Evolutionary conservation across 768 basidiomycete species (phyloP).

Genomic region (Exidia glandulosa): DNA sequence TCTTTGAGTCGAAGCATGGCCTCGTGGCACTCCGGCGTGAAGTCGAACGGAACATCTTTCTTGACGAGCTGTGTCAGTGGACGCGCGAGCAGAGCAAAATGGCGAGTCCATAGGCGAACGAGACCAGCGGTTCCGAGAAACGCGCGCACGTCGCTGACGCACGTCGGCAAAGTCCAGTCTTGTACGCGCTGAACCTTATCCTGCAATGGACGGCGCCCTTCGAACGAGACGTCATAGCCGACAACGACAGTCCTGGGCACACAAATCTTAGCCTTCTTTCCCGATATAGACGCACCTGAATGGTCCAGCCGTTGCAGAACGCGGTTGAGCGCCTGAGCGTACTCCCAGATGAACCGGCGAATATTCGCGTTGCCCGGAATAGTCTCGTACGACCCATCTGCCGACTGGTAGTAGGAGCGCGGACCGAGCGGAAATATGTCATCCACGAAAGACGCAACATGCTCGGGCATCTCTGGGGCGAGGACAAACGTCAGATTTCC

Average conservation of each 20-base stretch:
- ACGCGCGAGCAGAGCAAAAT: conserved; percentile 11
- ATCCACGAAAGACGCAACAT: conserved; percentile 28
- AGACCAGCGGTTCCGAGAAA: too few species aligned
- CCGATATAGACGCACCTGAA: neutral
- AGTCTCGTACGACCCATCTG: conserved; percentile 13
- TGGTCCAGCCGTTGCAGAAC: too few species aligned
- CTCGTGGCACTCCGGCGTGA: conserved; percentile 16
- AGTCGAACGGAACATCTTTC: conserved; percentile 20
- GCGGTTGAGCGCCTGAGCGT: too few species aligned
- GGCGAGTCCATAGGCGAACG: conserved; percentile 11
- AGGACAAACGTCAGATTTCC: conserved; percentile 28
- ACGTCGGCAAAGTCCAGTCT: too few species aligned
- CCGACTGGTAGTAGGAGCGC: conserved; percentile 15
- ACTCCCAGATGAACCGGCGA: too few species aligned
- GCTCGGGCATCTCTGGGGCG: conserved; percentile 27
- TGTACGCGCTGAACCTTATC: too few species aligned
- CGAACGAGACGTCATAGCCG: too few species aligned
- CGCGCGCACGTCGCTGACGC: too few species aligned
- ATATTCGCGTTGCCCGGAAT: neutral
- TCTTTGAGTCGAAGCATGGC: conserved; percentile 20
- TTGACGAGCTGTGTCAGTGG: conserved; percentile 10
- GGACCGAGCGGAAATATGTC: conserved; percentile 26
- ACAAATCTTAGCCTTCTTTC: neutral
- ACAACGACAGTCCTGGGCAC: too few species aligned
- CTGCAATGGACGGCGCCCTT: too few species aligned